phyloP scores from a whole-genome alignment of 192 early-diverging fungal genomes.

The Umbelopsis ramanniana region DNA sequence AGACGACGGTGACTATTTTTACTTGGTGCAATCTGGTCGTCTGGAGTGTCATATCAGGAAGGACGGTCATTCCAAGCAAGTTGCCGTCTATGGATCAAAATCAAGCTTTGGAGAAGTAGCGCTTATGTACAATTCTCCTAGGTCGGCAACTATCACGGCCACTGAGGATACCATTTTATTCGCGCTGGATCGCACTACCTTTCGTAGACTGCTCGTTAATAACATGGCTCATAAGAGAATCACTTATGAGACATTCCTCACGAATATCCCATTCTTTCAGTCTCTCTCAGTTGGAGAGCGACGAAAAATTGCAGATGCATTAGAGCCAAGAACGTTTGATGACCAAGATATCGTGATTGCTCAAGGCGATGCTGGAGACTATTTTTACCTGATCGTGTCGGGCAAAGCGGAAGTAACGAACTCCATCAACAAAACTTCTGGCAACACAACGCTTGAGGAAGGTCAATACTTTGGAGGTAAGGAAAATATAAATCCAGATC shows the following conservation, averaged over 20 bases:
- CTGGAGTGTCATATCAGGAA: conserved; percentile 39
- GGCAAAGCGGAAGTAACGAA: conserved; percentile 63
- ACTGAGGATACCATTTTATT: conserved; percentile 37
- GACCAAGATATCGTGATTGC: conserved; percentile 63
- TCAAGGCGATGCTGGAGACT: conserved; percentile 70
- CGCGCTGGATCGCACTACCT: conserved; percentile 49
- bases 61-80: conserved; percentile 11
- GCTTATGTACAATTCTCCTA: conserved; percentile 52
- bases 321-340: conserved; percentile 63
- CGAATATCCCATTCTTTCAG: conserved; percentile 30
- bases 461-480: conserved; percentile 73
- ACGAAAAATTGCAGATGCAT: conserved; percentile 72
- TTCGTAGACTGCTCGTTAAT: conserved; percentile 40
- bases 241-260: conserved; percentile 45
- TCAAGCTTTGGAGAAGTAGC: conserved; percentile 53
- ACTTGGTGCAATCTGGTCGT: conserved; percentile 39
- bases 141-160: conserved; percentile 46
- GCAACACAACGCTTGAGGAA: conserved; percentile 52
- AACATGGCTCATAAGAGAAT: conserved; percentile 37
- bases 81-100: conserved; percentile 30
- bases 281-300: conserved; percentile 51
- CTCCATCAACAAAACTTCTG: conserved; percentile 26
- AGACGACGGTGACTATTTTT: conserved; percentile 47
- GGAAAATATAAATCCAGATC: background rate
- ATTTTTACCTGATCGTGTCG: conserved; percentile 71